Conservation (phyloP, 2,329 filamentous ascomycete species). For the Colletotrichum sp. region DNA sequence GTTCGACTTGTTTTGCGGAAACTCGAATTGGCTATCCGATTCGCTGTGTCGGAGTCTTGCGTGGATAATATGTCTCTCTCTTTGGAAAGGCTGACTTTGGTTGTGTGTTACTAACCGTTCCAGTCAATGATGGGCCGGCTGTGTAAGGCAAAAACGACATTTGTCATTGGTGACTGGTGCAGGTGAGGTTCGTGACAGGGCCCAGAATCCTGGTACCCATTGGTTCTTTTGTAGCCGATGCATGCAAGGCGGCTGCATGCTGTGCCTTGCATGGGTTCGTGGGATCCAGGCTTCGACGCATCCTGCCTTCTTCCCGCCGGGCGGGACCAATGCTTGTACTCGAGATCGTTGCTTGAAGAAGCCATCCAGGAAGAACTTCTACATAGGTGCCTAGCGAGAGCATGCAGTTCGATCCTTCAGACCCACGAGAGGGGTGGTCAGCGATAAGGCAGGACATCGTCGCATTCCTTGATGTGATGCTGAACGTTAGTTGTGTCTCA, state of each 20-base stretch:
- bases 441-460: background rate
- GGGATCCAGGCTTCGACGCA: background rate
- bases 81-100: background rate
- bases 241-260: background rate
- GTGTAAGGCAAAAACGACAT: background rate
- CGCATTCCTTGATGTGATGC: background rate
- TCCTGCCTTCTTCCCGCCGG: accelerated
- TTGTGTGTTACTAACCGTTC: background rate
- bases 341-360: background rate
- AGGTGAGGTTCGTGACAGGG: background rate
- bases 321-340: background rate
- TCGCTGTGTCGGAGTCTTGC: background rate
- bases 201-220: background rate
- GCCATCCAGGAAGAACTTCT: background rate
- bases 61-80: background rate
- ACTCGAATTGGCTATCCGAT: background rate
- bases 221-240: slow-evolving; percentile 3
- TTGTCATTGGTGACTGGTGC: background rate
- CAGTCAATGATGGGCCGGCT: background rate
- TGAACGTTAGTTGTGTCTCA: background rate
- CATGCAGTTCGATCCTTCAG: background rate
- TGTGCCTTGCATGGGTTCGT: slow-evolving; percentile 12
- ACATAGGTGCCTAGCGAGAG: background rate
- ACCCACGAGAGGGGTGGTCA: slow-evolving; percentile 1
- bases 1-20: background rate